These are phyloP conservation scores for Sugiyamaella xylanicola DNA, from an alignment of 1,139 yeast species.

Conservation along the genomic window DNA sequence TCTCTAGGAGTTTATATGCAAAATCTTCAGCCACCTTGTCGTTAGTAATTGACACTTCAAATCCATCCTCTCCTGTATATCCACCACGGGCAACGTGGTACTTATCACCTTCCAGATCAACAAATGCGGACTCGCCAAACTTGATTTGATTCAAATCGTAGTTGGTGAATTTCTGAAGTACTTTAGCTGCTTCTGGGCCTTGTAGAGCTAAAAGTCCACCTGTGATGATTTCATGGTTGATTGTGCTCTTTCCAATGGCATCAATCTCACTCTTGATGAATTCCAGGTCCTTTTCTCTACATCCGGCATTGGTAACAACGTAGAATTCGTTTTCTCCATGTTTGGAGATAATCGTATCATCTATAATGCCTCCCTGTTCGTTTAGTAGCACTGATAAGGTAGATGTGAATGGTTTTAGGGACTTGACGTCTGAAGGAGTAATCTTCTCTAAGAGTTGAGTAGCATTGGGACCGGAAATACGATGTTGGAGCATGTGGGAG, in stretches of 20 bases:
- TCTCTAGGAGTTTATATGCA: constrained; percentile 61
- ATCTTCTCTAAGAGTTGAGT: constrained; percentile 70
- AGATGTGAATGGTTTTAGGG: constrained; percentile 59
- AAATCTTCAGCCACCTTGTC: constrained; percentile 59
- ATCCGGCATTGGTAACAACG: constrained; percentile 97
- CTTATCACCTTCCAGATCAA: constrained; percentile 50
- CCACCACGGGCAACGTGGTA: constrained; percentile 90
- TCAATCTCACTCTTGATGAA: constrained; percentile 61
- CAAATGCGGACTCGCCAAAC: constrained; percentile 71
- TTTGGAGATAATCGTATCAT: constrained; percentile 89
- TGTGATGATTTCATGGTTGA: constrained; percentile 64
- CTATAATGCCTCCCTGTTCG: constrained; percentile 72
- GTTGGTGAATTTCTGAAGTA: constrained; percentile 65
- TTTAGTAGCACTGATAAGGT: constrained; percentile 80
- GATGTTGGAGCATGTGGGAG: constrained; percentile 95
- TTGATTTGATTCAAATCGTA: constrained; percentile 60
- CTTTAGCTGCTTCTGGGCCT: constrained; percentile 78
- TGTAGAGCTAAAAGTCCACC: constrained; percentile 87
- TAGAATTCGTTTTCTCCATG: constrained; percentile 76
- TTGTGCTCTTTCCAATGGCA: constrained; percentile 44
- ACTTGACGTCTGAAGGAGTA: constrained; percentile 79
- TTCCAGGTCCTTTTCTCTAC: constrained; percentile 74
- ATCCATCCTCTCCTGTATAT: constrained; percentile 98
- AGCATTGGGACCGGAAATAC: constrained; percentile 67
- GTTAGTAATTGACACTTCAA: constrained; percentile 81